A percentile compares a stretch with the other conserved stretches of the same genome.
These are phyloP conservation scores for Aspergillus mulundensis DNA, from an alignment of 495 filamentous ascomycete genomes.

Conservation along the genomic window DNA sequence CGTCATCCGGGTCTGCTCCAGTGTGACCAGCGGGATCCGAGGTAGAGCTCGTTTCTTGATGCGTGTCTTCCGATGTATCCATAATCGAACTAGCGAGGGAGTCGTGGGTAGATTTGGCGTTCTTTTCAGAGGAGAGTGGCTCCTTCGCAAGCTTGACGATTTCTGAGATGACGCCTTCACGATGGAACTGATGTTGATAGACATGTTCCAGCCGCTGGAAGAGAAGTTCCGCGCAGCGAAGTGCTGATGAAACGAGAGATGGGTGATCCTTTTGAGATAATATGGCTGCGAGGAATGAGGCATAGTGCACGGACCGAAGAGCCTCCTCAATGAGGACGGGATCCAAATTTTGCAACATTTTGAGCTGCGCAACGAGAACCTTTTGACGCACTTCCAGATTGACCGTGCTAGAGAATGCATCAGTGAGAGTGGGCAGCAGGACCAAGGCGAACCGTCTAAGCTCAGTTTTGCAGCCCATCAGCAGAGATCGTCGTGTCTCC, in stretches of 20 bases:
- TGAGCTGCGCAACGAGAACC: constrained; percentile 88
- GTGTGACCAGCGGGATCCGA: background rate
- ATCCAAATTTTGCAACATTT: constrained; percentile 97
- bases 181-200: constrained; percentile 95
- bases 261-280: constrained; percentile 94
- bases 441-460: constrained; percentile 90
- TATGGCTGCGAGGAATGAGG: constrained; percentile 95
- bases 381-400: constrained; percentile 98
- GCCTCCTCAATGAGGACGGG: constrained; percentile 77
- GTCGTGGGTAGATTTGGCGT: constrained; percentile 14
- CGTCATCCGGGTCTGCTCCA: constrained; percentile 36
- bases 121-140: constrained; percentile 38
- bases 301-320: constrained; percentile 86
- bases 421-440: constrained; percentile 92
- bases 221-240: constrained; percentile 85
- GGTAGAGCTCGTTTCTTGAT: constrained; percentile 5
- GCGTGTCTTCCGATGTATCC: constrained; percentile 21
- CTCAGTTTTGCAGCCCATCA: constrained; percentile 77
- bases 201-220: constrained; percentile 77
- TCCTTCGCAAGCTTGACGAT: constrained; percentile 70
- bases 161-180: constrained; percentile 93
- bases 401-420: constrained; percentile 97
- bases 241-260: constrained; percentile 75
- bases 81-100: constrained; percentile 12
- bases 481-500: constrained; percentile 70